phyloP scores from a whole-genome alignment of 202 grass and related monocot species.

The Zizania palustris region DNA sequence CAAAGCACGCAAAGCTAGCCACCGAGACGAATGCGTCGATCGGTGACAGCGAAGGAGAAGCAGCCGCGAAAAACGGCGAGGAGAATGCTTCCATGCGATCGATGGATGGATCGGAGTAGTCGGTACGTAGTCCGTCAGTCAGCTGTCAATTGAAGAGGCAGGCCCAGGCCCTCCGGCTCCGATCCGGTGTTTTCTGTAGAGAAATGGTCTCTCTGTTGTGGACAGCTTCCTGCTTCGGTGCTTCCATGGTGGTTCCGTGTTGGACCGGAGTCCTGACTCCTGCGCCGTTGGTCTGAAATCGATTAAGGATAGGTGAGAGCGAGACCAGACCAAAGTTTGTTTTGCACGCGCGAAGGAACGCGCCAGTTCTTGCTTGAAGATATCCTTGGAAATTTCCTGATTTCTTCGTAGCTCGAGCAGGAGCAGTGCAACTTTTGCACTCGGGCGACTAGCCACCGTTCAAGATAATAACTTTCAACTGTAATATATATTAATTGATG shows the following conservation, averaged over 20 bases:
- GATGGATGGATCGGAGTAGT: not conserved
- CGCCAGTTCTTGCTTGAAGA: not conserved
- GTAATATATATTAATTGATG: too few species aligned
- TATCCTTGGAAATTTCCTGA: not conserved
- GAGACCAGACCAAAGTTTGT: not conserved
- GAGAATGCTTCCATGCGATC: not conserved
- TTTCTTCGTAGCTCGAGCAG: not conserved
- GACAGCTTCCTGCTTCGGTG: constrained; percentile 7
- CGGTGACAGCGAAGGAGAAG: not conserved
- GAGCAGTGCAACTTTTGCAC: not conserved
- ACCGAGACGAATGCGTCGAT: not conserved
- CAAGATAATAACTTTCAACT: not conserved
- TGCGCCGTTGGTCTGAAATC: not conserved
- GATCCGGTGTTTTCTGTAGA: constrained; percentile 44
- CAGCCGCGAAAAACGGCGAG: constrained; percentile 31
- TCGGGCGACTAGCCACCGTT: not conserved
- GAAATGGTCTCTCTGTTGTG: constrained; percentile 21
- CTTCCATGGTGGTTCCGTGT: not conserved
- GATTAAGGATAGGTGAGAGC: not conserved
- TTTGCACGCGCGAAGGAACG: not conserved
- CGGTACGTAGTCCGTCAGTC: too few species aligned
- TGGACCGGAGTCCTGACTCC: constrained; percentile 3
- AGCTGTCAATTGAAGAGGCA: not conserved
- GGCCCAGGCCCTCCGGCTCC: not conserved
- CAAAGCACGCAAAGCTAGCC: constrained; percentile 6